Percentiles rank a stretch among this genome's conserved stretches.
These are phyloP conservation scores for Urochloa ruziziensis DNA, from an alignment of 176 grass and related monocot species.

Conservation along the genomic window DNA sequence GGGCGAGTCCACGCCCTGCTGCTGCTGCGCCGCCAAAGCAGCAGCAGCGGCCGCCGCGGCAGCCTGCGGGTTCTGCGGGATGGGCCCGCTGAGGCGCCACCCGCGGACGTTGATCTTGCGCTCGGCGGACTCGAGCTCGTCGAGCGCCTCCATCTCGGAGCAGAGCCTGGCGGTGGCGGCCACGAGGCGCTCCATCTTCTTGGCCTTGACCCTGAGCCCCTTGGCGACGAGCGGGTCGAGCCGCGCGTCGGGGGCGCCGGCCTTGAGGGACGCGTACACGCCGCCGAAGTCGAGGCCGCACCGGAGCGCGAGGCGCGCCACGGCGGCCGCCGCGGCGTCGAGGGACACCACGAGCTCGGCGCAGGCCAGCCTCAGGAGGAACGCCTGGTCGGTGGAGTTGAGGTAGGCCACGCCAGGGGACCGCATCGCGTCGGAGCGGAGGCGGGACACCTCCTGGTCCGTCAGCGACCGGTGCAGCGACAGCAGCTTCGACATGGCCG, in stretches of 20 bases:
- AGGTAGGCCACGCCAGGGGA: constrained; percentile 80
- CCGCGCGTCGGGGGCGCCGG: constrained; percentile 33
- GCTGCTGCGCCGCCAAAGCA: background rate
- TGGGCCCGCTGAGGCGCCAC: constrained; percentile 75
- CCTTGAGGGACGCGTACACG: constrained; percentile 57
- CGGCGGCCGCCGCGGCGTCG: constrained; percentile 48
- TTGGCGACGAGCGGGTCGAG: constrained; percentile 49
- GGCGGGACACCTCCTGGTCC: constrained; percentile 53
- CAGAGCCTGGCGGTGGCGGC: constrained; percentile 58
- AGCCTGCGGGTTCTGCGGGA: constrained; percentile 27
- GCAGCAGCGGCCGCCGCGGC: background rate
- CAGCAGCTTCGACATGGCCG: constrained; percentile 77
- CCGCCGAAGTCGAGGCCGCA: constrained; percentile 62
- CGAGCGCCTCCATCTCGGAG: constrained; percentile 75
- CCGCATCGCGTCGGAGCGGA: constrained; percentile 79
- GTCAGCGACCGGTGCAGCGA: constrained; percentile 73
- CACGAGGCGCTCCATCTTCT: constrained; percentile 79
- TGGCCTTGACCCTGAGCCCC: constrained; percentile 51
- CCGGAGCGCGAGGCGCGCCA: constrained; percentile 60
- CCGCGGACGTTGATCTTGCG: constrained; percentile 49
- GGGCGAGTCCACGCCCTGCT: background rate
- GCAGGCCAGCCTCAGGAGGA: constrained; percentile 80
- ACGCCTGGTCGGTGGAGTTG: constrained; percentile 73
- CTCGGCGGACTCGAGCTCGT: constrained; percentile 64
- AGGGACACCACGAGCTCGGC: constrained; percentile 66